These are phyloP conservation scores for Dipteronia sinensis DNA, from an alignment of 345 rosid genomes.

Conservation along the genomic window DNA sequence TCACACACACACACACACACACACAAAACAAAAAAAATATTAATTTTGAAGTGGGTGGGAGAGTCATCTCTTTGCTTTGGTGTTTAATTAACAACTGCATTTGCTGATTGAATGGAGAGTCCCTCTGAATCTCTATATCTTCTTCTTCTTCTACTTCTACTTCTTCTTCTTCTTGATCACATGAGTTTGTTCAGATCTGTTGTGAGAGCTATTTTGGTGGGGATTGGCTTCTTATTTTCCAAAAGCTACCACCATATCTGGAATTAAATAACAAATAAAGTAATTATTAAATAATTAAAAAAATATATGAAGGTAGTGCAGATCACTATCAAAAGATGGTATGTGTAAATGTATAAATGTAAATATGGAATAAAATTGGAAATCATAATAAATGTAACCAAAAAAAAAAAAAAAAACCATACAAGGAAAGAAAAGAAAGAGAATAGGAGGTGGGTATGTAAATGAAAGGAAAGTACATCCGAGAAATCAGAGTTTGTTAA, in stretches of 20 bases:
- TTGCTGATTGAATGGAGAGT: background rate
- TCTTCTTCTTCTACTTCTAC: background rate
- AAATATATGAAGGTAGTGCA: background rate
- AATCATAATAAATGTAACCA: background rate
- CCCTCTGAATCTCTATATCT: background rate
- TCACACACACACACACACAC: too few relatives aligned
- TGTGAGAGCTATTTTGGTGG: constrained; percentile 2
- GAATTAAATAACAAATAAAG: background rate
- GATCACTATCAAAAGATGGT: constrained; percentile 22
- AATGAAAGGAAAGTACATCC: constrained; percentile 5
- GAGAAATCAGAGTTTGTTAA: constrained; percentile 12
- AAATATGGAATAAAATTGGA: background rate
- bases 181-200: constrained; percentile 26
- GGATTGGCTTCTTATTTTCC: background rate
- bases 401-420: background rate
- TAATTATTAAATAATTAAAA: background rate
- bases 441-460: constrained; percentile 15
- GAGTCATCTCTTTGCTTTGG: background rate
- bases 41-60: constrained; percentile 12
- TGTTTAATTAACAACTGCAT: background rate
- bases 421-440: constrained; percentile 1
- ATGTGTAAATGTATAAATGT: too few relatives aligned
- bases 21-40: too few relatives aligned
- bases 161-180: constrained; percentile 1
- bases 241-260: constrained; percentile 16